Evolutionary conservation across 116 monocot genomes (phyloP), one percentile per base, ranked within the genome.

Genomic region (Phalaenopsis hybrid): DNA sequence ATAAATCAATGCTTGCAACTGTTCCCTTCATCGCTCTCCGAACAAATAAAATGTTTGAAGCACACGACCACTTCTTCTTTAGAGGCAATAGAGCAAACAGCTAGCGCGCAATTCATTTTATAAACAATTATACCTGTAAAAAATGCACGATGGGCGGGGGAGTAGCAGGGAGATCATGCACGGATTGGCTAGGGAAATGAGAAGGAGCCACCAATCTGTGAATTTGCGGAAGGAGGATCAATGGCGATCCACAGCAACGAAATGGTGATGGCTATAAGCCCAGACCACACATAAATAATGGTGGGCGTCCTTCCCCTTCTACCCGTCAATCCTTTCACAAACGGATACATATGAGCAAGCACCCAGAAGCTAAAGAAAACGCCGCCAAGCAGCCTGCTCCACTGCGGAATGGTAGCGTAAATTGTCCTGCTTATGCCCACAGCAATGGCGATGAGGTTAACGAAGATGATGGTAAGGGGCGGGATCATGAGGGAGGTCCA

Each of bases 401-500:
- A 85, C 78, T 85, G 72, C 0, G 85, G 85, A 13, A 73, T 81
- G 28, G 21, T 37, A 28, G 81, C 81, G 25, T 85, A 81, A 6
- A 85, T 78, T 5, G 85, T 85, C 44, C 85, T 52, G 44, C 80
- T 82, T 12, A 87, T 15, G 15, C 87, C 87, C 8, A 87, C 82
- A 8, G 87, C 84, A 45, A 87, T 87, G 17, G 76, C 87, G 17
- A 87, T 81, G 15, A 87, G 13, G 44, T 87, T 87, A 23, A 87
- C 75, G 61, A 87, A 84, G 52, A 87, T 87, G 74, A 87, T 87
- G 3, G 81, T 81, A 17, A 87, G 77, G 0, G 87, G 87, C 8
- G 84, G 87, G 6, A 87, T 75, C 87, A 84, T 87, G 79, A 87
- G 72, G 7, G 82, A 80, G 7, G 87, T 76, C 87, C 87, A 87